A percentile compares a stretch with the other conserved stretches of the same genome.
These are phyloP conservation scores for Corrigiola litoralis DNA, from an alignment of 179 eudicot genomes.

Conservation along the genomic window DNA sequence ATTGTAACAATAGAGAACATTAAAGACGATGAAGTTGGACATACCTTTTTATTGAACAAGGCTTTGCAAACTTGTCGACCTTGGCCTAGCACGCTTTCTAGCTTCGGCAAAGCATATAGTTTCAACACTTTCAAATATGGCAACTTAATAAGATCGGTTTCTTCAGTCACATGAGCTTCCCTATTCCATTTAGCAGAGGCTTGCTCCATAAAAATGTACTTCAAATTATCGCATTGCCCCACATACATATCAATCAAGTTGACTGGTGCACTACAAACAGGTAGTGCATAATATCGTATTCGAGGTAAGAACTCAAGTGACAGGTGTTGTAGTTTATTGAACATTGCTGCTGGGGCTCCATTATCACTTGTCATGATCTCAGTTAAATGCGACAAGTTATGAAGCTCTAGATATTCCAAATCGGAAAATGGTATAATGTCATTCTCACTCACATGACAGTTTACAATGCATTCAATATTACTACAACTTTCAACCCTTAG, in stretches of 20 bases:
- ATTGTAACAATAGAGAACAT: no score
- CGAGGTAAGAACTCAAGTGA: background rate
- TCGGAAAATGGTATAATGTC: background rate
- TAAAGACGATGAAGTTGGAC: no score
- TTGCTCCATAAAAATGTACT: background rate
- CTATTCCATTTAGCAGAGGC: background rate
- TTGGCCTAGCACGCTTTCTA: background rate
- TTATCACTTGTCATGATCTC: background rate
- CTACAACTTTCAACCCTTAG: background rate
- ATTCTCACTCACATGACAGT: background rate
- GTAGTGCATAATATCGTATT: background rate
- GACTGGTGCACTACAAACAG: background rate
- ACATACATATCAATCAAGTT: background rate
- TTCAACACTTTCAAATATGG: background rate
- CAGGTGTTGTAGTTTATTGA: background rate
- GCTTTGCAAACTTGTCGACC: no score
- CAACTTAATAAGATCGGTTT: background rate
- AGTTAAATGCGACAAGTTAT: background rate
- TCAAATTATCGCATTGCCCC: background rate
- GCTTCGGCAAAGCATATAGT: background rate
- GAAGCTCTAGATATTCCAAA: background rate
- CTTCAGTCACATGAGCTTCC: background rate
- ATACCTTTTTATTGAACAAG: conserved; percentile 6
- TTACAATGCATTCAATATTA: background rate
- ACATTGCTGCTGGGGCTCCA: background rate